Conservation (phyloP, 2,329 filamentous ascomycete genomes). For the Ascochyta fabae region DNA sequence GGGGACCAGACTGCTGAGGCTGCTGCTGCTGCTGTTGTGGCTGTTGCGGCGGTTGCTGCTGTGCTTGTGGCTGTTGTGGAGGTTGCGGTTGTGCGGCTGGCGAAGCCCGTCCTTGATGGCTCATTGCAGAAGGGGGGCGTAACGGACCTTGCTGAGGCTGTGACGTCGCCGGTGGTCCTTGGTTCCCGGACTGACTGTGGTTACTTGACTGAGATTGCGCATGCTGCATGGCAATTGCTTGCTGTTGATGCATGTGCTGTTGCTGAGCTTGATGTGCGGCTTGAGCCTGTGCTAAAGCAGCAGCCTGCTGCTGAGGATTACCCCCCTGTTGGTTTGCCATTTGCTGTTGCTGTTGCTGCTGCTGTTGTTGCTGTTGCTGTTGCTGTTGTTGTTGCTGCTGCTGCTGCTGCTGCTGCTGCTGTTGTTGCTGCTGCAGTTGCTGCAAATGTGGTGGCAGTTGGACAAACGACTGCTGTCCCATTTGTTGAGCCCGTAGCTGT, state of each 20-base stretch:
- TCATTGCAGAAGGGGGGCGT: conserved; percentile 49
- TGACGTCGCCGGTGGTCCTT: conserved; percentile 44
- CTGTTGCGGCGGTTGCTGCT: conserved; percentile 39
- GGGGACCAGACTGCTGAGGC: conserved; percentile 51
- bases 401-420: conserved; percentile 32
- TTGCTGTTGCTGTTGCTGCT: conserved; percentile 54
- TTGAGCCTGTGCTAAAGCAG: conserved; percentile 57
- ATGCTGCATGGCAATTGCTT: conserved; percentile 56
- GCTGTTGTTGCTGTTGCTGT: conserved; percentile 51
- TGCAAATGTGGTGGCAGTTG: conserved; percentile 48
- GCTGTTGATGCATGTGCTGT: conserved; percentile 52
- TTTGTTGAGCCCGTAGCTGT: conserved; percentile 34
- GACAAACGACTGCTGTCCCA: conserved; percentile 33
- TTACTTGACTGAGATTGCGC: conserved; percentile 58
- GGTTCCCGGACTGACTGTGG: conserved; percentile 52
- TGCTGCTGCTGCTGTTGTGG: conserved; percentile 44
- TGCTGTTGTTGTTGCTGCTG: conserved; percentile 35
- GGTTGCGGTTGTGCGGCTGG: conserved; percentile 46
- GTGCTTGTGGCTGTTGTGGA: conserved; percentile 48
- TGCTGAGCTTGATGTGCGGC: conserved; percentile 51
- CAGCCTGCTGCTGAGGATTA: conserved; percentile 50
- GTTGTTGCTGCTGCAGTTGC: conserved; percentile 52
- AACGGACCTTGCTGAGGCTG: conserved; percentile 48
- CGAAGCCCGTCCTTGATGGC: conserved; percentile 50
- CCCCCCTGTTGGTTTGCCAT: conserved; percentile 49